Evolutionary conservation across 2,329 filamentous ascomycete genomes (phyloP), one percentile per base, ranked within the genome.

Genomic region (Fusarium staphyleae): DNA sequence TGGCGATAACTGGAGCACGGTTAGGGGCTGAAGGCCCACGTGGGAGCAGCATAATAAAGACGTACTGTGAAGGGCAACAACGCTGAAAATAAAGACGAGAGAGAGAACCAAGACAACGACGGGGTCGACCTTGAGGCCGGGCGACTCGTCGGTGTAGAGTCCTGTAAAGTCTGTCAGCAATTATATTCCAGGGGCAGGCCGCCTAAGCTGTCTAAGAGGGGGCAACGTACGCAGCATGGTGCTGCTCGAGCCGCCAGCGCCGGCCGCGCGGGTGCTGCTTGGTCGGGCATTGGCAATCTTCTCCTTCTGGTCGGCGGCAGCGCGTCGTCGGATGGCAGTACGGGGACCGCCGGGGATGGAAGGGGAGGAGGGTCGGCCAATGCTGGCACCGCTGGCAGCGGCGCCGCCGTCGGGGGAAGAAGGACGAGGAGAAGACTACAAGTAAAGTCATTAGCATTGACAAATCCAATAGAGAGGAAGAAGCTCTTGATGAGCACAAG

Each of bases 121-220:
- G 16, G 95, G 95, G 75, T 99, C 95, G 63, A 99, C 95, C 82
- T 97, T 96, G 70, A 99, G 82, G 59, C 95, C 95, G 53, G 95
- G 95, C 63, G 91, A 96, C 81, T 99, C 95, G 74, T 99, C 95
- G 52, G 95, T 99, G 86, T 99, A 99, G 36, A 99, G 88, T 77
- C 86, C 89, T 92, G 56, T 35, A 56, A 24, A 15, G 18, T 1
- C 28, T n/a, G 59, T 77, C 53, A 78, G 68, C 19, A 55, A 42
- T 43, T 32, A n/a, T 24, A 18, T 50, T 34, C 44, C 24, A 41
- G 22, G n/a, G 16, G 15, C 24, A 30, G 42, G 18, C 15, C 32
- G 9, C 34, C 46, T 18, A 16, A 22, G 33, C 40, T 37, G 44
- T 49, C 46, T 36, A 15, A 18, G 35, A 34, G 16, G 35, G 46